These are phyloP conservation scores for Balansia obtecta DNA, from an alignment of 2,329 filamentous ascomycete species.

Conservation along the genomic window DNA sequence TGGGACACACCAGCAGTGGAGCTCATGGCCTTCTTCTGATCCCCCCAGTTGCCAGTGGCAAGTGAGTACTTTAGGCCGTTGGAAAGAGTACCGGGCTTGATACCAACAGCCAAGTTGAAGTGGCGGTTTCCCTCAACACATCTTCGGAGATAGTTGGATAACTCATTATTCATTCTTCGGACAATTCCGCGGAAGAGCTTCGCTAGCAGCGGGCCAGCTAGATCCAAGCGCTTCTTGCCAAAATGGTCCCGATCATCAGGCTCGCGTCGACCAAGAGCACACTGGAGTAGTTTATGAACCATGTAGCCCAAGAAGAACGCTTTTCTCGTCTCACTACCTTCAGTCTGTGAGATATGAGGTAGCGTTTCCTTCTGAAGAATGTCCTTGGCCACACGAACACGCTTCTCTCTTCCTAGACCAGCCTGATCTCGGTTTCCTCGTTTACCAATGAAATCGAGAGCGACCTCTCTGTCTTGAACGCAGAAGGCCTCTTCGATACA, in stretches of 20 bases:
- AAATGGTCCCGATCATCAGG: slow-evolving; percentile 98
- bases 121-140: slow-evolving; percentile 82
- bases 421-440: slow-evolving; percentile 53
- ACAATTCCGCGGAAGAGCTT: slow-evolving; percentile 91
- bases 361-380: slow-evolving; percentile 95
- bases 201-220: slow-evolving; percentile 88
- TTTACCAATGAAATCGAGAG: slow-evolving; percentile 90
- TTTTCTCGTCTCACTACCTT: slow-evolving; percentile 90
- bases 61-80: slow-evolving; percentile 94
- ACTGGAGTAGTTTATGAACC: slow-evolving; percentile 91
- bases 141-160: slow-evolving; percentile 81
- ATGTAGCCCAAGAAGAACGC: slow-evolving; percentile 98
- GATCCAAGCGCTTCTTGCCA: slow-evolving; percentile 93
- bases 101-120: slow-evolving; percentile 81
- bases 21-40: slow-evolving; percentile 95
- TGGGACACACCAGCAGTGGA: slow-evolving; percentile 96
- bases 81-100: slow-evolving; percentile 83
- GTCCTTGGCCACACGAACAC: slow-evolving; percentile 83
- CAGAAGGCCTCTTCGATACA: slow-evolving; percentile 96
- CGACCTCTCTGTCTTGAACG: slow-evolving; percentile 89
- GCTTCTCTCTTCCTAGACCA: slow-evolving; percentile 69
- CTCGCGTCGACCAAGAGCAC: slow-evolving; percentile 81
- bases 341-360: slow-evolving; percentile 89
- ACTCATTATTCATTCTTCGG: slow-evolving; percentile 79
- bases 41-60: slow-evolving; percentile 97